Conservation (phyloP, 257 asterid genomes). For the Lycium ferocissimum region DNA sequence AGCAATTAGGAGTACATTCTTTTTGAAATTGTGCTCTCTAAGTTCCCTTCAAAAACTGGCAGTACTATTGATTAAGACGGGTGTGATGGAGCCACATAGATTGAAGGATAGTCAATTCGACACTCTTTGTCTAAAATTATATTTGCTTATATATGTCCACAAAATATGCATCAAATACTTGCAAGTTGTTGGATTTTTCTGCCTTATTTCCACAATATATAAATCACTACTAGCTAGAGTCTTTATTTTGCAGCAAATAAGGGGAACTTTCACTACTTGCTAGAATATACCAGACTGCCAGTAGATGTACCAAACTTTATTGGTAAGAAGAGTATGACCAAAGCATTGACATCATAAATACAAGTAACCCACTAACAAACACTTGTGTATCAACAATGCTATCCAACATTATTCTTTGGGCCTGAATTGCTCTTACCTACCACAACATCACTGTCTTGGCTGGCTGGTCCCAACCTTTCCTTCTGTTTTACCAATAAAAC, state of each 20-base stretch:
- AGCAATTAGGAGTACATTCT: neutral
- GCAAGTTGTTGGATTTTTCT: neutral
- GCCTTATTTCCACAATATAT: neutral
- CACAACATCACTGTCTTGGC: conserved; percentile 24
- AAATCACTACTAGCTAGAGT: neutral
- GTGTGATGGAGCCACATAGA: too few relatives aligned
- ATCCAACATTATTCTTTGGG: neutral
- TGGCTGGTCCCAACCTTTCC: conserved; percentile 16
- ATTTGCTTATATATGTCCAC: too few relatives aligned
- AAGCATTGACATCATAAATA: neutral
- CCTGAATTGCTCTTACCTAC: conserved; percentile 30
- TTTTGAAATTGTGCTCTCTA: too few relatives aligned
- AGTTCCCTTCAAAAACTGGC: neutral
- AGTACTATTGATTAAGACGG: too few relatives aligned
- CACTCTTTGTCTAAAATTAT: too few relatives aligned
- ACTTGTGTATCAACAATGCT: neutral
- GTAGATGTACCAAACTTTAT: conserved; percentile 21
- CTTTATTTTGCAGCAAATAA: neutral
- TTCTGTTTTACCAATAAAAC: neutral
- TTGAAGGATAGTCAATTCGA: too few relatives aligned
- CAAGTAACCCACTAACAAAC: conserved; percentile 27
- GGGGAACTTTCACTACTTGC: neutral
- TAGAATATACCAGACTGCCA: too few relatives aligned
- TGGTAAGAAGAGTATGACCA: neutral
- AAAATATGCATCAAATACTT: too few relatives aligned